Conservation (phyloP, 129 eudicot species). For the Pittosporum tobira region DNA sequence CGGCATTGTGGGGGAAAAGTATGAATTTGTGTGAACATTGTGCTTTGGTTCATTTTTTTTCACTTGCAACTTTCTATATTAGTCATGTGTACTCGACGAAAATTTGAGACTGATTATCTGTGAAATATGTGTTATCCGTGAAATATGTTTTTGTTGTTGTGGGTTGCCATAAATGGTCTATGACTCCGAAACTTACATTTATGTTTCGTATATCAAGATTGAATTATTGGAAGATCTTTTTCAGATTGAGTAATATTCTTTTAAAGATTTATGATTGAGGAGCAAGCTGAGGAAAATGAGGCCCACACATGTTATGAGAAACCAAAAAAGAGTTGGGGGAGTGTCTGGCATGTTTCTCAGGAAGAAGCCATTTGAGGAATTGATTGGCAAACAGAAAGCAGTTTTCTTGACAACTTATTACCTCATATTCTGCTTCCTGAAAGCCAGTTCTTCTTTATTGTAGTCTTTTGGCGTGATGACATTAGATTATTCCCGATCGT, state of each 20-base stretch:
- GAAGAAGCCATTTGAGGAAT: constrained; percentile 9
- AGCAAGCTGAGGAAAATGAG: background rate
- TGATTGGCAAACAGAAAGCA: constrained; percentile 16
- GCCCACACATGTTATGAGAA: background rate
- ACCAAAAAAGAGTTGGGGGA: background rate
- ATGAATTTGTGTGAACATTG: background rate
- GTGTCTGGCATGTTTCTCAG: background rate
- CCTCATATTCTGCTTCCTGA: constrained; percentile 6
- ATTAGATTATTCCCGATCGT: background rate
- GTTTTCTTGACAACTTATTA: background rate
- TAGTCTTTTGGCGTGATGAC: background rate
- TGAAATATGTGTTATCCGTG: background rate
- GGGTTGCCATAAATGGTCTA: background rate
- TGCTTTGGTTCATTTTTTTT: background rate
- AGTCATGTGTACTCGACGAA: no score
- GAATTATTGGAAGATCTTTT: no score
- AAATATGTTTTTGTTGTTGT: no score
- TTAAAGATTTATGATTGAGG: no score
- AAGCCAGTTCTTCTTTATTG: constrained; percentile 7
- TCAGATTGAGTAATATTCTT: no score
- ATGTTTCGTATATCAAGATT: background rate
- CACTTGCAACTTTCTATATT: no score
- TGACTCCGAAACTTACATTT: no score
- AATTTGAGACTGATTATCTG: no score
- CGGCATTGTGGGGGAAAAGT: background rate